Conservation (phyloP, 2,329 filamentous ascomycete species). For the Teratosphaeriaceae sp. region DNA sequence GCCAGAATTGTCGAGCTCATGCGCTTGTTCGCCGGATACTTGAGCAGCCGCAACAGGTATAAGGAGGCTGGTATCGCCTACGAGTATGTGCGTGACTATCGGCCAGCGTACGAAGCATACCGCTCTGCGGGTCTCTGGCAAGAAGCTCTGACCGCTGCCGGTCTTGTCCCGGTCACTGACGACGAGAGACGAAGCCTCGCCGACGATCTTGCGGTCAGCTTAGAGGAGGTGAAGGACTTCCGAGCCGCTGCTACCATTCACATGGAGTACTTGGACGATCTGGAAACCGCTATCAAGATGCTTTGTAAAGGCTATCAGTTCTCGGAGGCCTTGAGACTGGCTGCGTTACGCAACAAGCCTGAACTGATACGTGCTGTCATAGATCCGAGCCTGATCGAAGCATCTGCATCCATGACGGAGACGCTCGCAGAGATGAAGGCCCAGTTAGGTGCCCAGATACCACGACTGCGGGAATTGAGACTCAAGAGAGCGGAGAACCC, state of each 20-base stretch:
- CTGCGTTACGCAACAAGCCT: slow-evolving; percentile 53
- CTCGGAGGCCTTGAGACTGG: slow-evolving; percentile 76
- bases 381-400: slow-evolving; percentile 73
- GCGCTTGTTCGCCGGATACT: slow-evolving; percentile 68
- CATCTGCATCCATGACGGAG: slow-evolving; percentile 76
- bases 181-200: slow-evolving; percentile 62
- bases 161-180: slow-evolving; percentile 56
- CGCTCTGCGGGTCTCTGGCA: slow-evolving; percentile 82
- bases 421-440: slow-evolving; percentile 87
- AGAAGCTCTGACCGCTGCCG: slow-evolving; percentile 76
- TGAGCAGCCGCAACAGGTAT: slow-evolving; percentile 68
- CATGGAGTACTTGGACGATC: slow-evolving; percentile 69
- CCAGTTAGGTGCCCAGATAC: slow-evolving; percentile 78
- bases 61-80: slow-evolving; percentile 84
- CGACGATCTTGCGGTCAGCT: slow-evolving; percentile 66
- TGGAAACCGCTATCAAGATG: slow-evolving; percentile 62
- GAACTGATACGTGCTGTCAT: slow-evolving; percentile 62
- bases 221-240: slow-evolving; percentile 81
- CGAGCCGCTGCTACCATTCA: slow-evolving; percentile 71
- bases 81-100: slow-evolving; percentile 72
- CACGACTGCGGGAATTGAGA: slow-evolving; percentile 76
- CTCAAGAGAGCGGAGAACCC: slow-evolving; percentile 77
- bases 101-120: slow-evolving; percentile 74
- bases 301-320: slow-evolving; percentile 87
- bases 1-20: slow-evolving; percentile 62